A percentile compares a stretch with the other conserved stretches of the same genome.
Evolutionary conservation across 2,329 filamentous ascomycete species (phyloP).

Genomic region (Phaeomoniella chlamydospora): DNA sequence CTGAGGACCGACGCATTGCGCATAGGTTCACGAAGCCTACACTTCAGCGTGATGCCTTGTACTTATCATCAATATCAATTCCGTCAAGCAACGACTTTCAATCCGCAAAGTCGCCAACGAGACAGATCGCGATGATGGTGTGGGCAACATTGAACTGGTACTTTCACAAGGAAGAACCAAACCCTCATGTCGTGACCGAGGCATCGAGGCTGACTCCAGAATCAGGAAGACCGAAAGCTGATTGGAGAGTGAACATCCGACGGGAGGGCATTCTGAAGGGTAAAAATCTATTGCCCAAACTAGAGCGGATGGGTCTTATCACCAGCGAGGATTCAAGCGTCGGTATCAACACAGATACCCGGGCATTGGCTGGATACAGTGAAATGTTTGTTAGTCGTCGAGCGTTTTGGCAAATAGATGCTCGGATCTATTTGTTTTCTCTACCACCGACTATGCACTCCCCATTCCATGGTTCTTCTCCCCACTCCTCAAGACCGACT

Average conservation of each 20-base stretch:
- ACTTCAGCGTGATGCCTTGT: constrained; percentile 64
- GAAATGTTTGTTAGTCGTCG: constrained; percentile 69
- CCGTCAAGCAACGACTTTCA: constrained; percentile 70
- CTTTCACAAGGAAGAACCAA: constrained; percentile 74
- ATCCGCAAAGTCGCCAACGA: constrained; percentile 62
- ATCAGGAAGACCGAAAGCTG: constrained; percentile 59
- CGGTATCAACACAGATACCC: constrained; percentile 48
- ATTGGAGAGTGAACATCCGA: constrained; percentile 76
- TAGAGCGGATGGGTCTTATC: constrained; percentile 85
- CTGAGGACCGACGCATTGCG: constrained; percentile 6
- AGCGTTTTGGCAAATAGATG: constrained; percentile 86
- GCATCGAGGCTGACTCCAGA: constrained; percentile 52
- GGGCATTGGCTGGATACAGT: constrained; percentile 52
- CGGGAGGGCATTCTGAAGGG: constrained; percentile 79
- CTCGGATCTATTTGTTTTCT: constrained; percentile 76
- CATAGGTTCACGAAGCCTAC: constrained; percentile 64
- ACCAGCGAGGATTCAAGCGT: constrained; percentile 61
- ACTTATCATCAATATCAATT: constrained; percentile 82
- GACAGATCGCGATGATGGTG: constrained; percentile 92
- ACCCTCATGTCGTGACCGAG: constrained; percentile 46
- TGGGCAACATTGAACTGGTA: constrained; percentile 96
- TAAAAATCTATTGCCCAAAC: constrained; percentile 69
- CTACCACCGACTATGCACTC: constrained; percentile 44
- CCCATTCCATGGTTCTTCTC: constrained; percentile 34
- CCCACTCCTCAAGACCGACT: constrained; percentile 33